Percentiles rank a stretch among this genome's conserved stretches.
phyloP scores from a whole-genome alignment of 2,329 filamentous ascomycete genomes.

The Claviceps sp. region DNA sequence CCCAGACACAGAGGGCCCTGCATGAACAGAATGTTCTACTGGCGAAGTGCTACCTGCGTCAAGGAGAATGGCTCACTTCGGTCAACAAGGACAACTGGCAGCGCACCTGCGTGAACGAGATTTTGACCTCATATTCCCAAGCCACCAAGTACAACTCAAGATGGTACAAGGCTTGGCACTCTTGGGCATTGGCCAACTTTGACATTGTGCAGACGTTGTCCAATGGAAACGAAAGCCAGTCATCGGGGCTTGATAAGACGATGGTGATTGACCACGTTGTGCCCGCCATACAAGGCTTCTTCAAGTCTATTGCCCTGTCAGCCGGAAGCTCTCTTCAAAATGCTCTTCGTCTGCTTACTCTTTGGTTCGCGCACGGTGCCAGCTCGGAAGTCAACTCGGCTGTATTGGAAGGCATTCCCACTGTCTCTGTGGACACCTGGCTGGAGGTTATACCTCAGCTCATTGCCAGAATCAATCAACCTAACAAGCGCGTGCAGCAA shows the following conservation, averaged over 20 bases:
- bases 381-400: slow-evolving; percentile 76
- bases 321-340: slow-evolving; percentile 90
- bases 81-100: slow-evolving; percentile 84
- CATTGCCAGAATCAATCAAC: slow-evolving; percentile 94
- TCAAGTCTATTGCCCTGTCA: slow-evolving; percentile 89
- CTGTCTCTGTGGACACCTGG: slow-evolving; percentile 96
- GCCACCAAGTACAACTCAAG: slow-evolving; percentile 88
- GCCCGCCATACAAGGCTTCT: slow-evolving; percentile 89
- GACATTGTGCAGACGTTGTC: slow-evolving; percentile 84
- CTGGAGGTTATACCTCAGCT: slow-evolving; percentile 95
- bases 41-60: slow-evolving; percentile 89
- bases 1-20: slow-evolving; percentile 38
- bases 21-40: slow-evolving; percentile 58
- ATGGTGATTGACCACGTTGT: slow-evolving; percentile 80
- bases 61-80: slow-evolving; percentile 89
- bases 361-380: slow-evolving; percentile 94
- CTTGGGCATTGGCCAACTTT: slow-evolving; percentile 96
- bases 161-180: slow-evolving; percentile 99
- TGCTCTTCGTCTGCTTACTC: slow-evolving; percentile 76
- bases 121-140: slow-evolving; percentile 78
- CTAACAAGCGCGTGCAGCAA: slow-evolving; percentile 74
- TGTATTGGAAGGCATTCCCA: slow-evolving; percentile 80
- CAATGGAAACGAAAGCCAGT: slow-evolving; percentile 45
- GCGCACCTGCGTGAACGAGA: slow-evolving; percentile 71
- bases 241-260: slow-evolving; percentile 38